Base-by-base conservation (phyloP, 1,139 yeast species). In the Debaryomyces psychrophilus region DNA sequence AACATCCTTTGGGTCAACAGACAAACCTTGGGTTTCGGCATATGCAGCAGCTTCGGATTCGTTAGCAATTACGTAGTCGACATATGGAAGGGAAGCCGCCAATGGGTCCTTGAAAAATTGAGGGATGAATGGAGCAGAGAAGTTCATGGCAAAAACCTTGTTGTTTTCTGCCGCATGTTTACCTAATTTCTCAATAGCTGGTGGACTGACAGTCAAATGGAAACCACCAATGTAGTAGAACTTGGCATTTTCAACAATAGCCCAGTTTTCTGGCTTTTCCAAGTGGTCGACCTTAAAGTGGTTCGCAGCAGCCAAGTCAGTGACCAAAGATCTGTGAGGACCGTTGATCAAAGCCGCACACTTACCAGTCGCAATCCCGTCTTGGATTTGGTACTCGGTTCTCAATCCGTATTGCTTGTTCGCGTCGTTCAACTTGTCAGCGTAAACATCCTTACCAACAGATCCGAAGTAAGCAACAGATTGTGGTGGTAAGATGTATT, bases 231-330 rank as follows among this genome's bases (percentile, higher is more conserved):
- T 87, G 79, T 93, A 93, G 77, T 74, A 93, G 64, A 75, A 80
- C 68, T 85, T 77, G 52, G 95, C 98, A 45, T 75, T 77, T 71
- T 89, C 90, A 50, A 93, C 96, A 50, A 79, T 73, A 55, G 73
- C 74, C 98, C 98, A 92, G 79, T 92, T 90, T 72, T 87, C 96
- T 54, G 95, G 89, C 64, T 81, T 81, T 65, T 89, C 84, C 65
- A 93, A 81, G 70, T 95, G 99, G 48, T 82, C 82, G 45, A 93
- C 85, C 65, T 86, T 87, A 83, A 92, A 95, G 71, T 90, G 96
- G 79, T 93, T 93, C 58, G 99, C 99, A 58, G 99, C 99, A 61
- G 89, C 97, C 61, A 93, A 81, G 65, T 95, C 98, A 44, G 99
- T 93, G 54, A 83, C 97, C 65, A 93, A 77, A 27, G 98, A 93